phyloP scores from a whole-genome alignment of 768 basidiomycete genomes.

The Serendipita vermifera region DNA sequence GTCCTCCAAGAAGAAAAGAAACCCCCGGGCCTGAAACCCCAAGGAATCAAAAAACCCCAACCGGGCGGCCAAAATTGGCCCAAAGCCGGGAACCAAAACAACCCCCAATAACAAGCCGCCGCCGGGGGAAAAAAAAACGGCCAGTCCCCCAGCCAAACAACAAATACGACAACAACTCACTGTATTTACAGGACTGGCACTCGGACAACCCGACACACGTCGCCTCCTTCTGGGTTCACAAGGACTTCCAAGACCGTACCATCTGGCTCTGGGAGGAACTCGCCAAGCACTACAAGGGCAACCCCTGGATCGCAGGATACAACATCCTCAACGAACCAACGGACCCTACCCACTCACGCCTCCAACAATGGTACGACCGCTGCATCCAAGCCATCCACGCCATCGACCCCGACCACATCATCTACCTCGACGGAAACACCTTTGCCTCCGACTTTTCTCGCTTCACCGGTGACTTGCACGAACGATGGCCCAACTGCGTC shows the following conservation, averaged over 20 bases:
- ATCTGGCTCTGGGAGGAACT: slow-evolving; percentile 69
- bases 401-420: slow-evolving; percentile 53
- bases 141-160: background rate
- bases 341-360: slow-evolving; percentile 49
- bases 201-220: slow-evolving; percentile 15
- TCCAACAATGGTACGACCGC: slow-evolving; percentile 55
- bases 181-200: slow-evolving; percentile 13
- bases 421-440: slow-evolving; percentile 79
- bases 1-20: slow-evolving; percentile 73
- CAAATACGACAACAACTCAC: background rate
- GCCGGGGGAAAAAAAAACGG: slow-evolving; percentile 17
- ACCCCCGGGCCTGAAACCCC: slow-evolving; percentile 58
- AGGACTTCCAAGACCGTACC: slow-evolving; percentile 69
- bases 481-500: slow-evolving; percentile 54
- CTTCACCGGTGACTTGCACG: slow-evolving; percentile 45
- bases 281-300: slow-evolving; percentile 59
- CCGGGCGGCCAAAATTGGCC: slow-evolving; percentile 60
- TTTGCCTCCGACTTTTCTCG: slow-evolving; percentile 68
- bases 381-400: slow-evolving; percentile 58
- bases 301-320: slow-evolving; percentile 81
- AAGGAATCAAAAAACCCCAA: slow-evolving; percentile 75
- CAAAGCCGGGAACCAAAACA: slow-evolving; percentile 22
- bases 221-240: slow-evolving; percentile 49
- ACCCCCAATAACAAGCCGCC: slow-evolving; percentile 13
- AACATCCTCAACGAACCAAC: slow-evolving; percentile 80